These are phyloP conservation scores for Macadamia integrifolia DNA, from an alignment of 164 flowering plant genomes.

Conservation along the genomic window DNA sequence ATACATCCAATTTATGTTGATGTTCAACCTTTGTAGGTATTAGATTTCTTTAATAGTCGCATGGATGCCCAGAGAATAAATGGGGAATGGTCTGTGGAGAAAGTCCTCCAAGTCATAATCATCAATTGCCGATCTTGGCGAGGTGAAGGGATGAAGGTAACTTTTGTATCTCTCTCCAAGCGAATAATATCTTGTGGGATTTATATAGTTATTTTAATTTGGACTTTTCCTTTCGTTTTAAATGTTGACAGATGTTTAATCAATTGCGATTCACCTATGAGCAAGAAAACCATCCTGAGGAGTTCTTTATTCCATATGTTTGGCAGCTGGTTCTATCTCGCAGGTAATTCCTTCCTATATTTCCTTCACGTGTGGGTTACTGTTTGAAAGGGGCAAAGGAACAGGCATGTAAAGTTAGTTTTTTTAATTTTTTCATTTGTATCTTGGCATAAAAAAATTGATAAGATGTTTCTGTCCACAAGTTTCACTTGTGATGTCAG, in stretches of 20 bases:
- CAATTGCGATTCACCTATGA: constrained; percentile 88
- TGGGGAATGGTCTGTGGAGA: constrained; percentile 93
- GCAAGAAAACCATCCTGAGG: constrained; percentile 98
- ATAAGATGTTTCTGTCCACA: too few species aligned
- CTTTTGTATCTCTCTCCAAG: too few species aligned
- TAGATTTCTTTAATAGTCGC: constrained; percentile 90
- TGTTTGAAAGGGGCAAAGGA: background rate
- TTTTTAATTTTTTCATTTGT: too few species aligned
- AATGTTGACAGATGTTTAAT: constrained; percentile 66
- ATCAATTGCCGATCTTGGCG: constrained; percentile 92
- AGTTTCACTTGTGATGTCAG: too few species aligned
- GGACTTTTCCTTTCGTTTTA: background rate
- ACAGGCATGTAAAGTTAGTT: too few species aligned
- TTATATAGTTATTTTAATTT: too few species aligned
- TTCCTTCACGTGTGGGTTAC: background rate
- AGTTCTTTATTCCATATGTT: constrained; percentile 91
- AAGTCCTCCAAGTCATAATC: constrained; percentile 79
- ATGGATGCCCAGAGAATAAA: constrained; percentile 76
- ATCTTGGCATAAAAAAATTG: too few species aligned
- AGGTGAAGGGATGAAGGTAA: constrained; percentile 96
- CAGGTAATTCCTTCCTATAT: constrained; percentile 38
- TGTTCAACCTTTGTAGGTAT: constrained; percentile 43
- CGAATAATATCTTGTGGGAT: too few species aligned
- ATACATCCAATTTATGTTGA: background rate
- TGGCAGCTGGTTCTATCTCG: constrained; percentile 78